Conservation (phyloP, 257 asterid genomes). For the Solanum tacnaense region DNA sequence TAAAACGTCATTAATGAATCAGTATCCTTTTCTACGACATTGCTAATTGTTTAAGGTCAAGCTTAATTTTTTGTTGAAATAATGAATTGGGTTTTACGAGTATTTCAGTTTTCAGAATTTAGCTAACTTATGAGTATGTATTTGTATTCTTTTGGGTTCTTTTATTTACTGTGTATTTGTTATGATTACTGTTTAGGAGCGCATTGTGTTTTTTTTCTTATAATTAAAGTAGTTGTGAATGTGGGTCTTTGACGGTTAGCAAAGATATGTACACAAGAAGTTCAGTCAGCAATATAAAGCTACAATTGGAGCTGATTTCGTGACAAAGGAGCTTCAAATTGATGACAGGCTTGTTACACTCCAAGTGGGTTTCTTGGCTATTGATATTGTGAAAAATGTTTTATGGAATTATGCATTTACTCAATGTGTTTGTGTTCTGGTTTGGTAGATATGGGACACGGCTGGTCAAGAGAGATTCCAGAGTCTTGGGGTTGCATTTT, state of each 20-base stretch:
- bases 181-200: background rate
- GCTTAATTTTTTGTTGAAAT: background rate
- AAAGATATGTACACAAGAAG: slow-evolving; percentile 87
- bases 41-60: background rate
- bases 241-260: slow-evolving; percentile 28
- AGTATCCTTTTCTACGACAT: slow-evolving; percentile 48
- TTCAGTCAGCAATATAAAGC: slow-evolving; percentile 97
- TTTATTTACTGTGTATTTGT: background rate
- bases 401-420: background rate
- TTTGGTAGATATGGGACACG: slow-evolving; percentile 86
- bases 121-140: background rate
- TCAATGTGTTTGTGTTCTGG: background rate
- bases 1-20: slow-evolving; percentile 97
- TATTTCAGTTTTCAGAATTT: background rate
- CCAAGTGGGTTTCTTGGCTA: slow-evolving; percentile 48
- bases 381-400: background rate
- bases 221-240: background rate
- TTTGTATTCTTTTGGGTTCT: background rate
- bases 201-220: background rate
- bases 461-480: slow-evolving; percentile 99
- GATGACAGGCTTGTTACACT: slow-evolving; percentile 92
- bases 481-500: slow-evolving; percentile 94
- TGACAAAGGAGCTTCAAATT: slow-evolving; percentile 86
- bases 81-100: background rate
- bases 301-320: slow-evolving; percentile 98